Evolutionary conservation across 208 protist genomes (phyloP), one percentile per base, ranked within the genome.

Genomic region (Leishmania tropica): DNA sequence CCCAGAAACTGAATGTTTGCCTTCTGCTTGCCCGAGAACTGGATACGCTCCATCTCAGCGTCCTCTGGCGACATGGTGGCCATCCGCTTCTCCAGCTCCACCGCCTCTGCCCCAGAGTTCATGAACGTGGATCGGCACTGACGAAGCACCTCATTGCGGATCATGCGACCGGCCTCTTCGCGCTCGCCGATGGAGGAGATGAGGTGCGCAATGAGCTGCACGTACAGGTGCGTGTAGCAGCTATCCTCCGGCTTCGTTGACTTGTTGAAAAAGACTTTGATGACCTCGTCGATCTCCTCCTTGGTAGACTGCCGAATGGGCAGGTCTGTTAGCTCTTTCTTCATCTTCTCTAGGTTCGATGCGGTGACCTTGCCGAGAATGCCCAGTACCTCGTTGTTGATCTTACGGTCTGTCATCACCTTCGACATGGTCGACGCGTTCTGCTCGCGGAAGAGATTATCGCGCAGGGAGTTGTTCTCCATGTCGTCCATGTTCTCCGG

Each of bases 1-100:
- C 94, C 94, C 19, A 97, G 88, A 74, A 96, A 96, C 83, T 91
- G 87, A 51, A 97, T 92, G 77, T 97, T 97, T 5, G 94, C 90
- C 90, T 96, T 96, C 81, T 96, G 93, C 78, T 93, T 91, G 45
- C 82, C 87, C 0, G 82, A 85, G 85, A 96, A 96, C n/a, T 87
- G 85, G n/a, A 92, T 76, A 7, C 91, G 88, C 79, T 86, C 85
- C 42, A 92, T 62, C 75, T 94, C 85, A 2, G 89, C 91, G 68
- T 96, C 94, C 67, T 95, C 92, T 17, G 81, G 80, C 19, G 89
- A 67, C 67, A 95, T 78, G 37, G 88, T 86, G 3, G 84, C 81
- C 48, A 91, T 83, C 64, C 85, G 83, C 58, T 84, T 77, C 70
- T 95, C 92, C 54, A 95, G 77, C 68, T 90, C 84, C 60, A 40